A percentile compares a stretch with the other conserved stretches of the same genome.
Evolutionary conservation across 257 asterid species (phyloP).

Genomic region (Solanum okadae): DNA sequence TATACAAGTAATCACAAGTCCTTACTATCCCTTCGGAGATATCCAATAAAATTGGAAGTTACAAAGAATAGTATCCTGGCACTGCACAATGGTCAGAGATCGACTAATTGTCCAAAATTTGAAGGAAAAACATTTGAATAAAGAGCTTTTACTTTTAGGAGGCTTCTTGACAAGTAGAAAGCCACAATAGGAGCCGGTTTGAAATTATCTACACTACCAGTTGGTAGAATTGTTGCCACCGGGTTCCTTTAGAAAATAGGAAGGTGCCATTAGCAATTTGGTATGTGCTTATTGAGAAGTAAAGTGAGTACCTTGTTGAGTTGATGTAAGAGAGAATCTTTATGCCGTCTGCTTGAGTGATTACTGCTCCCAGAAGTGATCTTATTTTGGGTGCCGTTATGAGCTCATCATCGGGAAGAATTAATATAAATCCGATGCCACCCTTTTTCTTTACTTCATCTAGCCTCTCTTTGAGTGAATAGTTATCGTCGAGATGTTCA

Average conservation of each 20-base stretch:
- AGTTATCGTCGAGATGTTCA: slow-evolving; percentile 4
- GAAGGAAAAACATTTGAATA: neutral
- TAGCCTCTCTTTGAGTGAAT: slow-evolving; percentile 5
- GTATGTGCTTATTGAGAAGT: neutral
- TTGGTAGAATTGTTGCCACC: slow-evolving; percentile 46
- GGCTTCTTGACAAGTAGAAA: slow-evolving; percentile 14
- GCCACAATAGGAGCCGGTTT: slow-evolving; percentile 69
- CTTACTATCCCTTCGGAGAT: neutral
- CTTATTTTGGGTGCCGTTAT: slow-evolving; percentile 24
- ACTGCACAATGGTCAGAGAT: neutral
- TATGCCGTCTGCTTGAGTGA: slow-evolving; percentile 32
- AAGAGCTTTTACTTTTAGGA: neutral
- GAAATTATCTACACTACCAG: slow-evolving; percentile 21
- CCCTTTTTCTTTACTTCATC: slow-evolving; percentile 18
- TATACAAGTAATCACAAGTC: neutral
- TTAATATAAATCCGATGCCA: slow-evolving; percentile 36
- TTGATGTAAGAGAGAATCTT: slow-evolving; percentile 41
- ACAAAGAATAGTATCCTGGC: neutral
- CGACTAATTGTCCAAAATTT: neutral
- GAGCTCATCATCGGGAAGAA: slow-evolving; percentile 12
- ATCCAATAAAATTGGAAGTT: neutral
- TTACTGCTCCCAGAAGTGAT: slow-evolving; percentile 23
- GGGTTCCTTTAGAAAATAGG: slow-evolving; percentile 29
- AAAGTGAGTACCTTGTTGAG: slow-evolving; percentile 36
- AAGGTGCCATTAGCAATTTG: neutral